These are phyloP conservation scores for Aspergillus alliaceus DNA, from an alignment of 2,329 filamentous ascomycete species.

Conservation along the genomic window DNA sequence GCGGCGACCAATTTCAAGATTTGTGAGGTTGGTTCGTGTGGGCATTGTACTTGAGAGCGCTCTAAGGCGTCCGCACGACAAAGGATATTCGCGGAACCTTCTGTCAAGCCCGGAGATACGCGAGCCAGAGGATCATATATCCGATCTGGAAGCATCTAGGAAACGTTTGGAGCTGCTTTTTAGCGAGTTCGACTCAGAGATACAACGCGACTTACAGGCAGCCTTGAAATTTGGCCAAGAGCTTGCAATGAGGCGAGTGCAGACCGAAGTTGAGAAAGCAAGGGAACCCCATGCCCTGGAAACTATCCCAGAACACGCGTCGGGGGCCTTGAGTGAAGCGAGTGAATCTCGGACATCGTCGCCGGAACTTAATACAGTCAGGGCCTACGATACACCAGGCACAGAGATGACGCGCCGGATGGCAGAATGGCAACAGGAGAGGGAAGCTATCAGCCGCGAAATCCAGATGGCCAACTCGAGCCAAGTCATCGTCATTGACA, in stretches of 20 bases:
- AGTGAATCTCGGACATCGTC: slow-evolving; percentile 11
- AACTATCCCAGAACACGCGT: neutral
- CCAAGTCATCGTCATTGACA: slow-evolving; percentile 47
- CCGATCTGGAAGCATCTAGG: slow-evolving; percentile 23
- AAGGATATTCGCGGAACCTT: neutral
- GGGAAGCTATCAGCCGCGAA: slow-evolving; percentile 44
- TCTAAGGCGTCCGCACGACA: slow-evolving; percentile 22
- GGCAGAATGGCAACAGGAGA: slow-evolving; percentile 46
- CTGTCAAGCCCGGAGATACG: slow-evolving; percentile 6
- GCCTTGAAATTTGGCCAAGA: slow-evolving; percentile 45
- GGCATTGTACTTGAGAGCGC: slow-evolving; percentile 40
- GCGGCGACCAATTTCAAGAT: slow-evolving; percentile 24
- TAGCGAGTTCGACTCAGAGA: slow-evolving; percentile 37
- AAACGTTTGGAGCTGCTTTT: slow-evolving; percentile 37
- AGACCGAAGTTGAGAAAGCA: slow-evolving; percentile 11
- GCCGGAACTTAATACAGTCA: neutral
- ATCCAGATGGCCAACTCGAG: slow-evolving; percentile 44
- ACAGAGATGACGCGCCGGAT: slow-evolving; percentile 33
- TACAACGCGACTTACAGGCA: slow-evolving; percentile 41
- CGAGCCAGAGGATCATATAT: slow-evolving; percentile 12
- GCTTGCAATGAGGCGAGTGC: slow-evolving; percentile 38
- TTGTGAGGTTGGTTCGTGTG: slow-evolving; percentile 37
- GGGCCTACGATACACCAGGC: slow-evolving; percentile 12
- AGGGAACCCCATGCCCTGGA: neutral
- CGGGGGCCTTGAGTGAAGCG: neutral